These are phyloP conservation scores for Pythium diclinum DNA, from an alignment of 352 stramenopile species.

Conservation along the genomic window DNA sequence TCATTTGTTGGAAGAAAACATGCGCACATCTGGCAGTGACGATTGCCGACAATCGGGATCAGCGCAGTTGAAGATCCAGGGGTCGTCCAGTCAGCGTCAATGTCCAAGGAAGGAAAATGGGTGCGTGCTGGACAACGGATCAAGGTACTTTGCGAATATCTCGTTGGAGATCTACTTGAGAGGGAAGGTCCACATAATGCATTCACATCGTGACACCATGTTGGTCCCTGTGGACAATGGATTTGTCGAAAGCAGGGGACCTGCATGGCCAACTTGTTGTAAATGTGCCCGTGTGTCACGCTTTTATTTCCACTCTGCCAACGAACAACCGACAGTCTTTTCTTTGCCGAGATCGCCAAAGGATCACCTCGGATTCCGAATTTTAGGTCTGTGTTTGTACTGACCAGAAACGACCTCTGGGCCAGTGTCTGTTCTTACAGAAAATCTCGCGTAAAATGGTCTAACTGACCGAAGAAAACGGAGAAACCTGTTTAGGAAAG, in stretches of 20 bases:
- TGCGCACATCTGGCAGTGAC: slow-evolving; percentile 8
- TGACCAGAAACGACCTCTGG: neutral
- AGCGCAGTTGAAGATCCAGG: slow-evolving; percentile 2
- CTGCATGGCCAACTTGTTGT: neutral
- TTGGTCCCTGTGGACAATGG: no score
- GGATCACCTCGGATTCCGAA: neutral
- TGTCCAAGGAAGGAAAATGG: neutral
- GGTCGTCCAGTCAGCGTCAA: neutral
- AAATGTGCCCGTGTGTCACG: neutral
- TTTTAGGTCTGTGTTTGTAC: neutral
- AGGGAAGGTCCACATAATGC: neutral
- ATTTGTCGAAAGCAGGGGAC: no score
- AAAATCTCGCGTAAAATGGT: neutral
- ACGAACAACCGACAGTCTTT: neutral
- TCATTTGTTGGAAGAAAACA: neutral
- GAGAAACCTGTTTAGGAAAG: no score
- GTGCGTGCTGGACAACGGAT: neutral
- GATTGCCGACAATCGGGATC: slow-evolving; percentile 3
- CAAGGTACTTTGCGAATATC: neutral
- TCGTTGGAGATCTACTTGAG: neutral
- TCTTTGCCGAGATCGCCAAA: neutral
- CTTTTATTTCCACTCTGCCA: no score
- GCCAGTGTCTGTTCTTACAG: neutral
- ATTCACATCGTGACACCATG: neutral
- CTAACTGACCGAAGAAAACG: no score